Evolutionary conservation across 805 yeast genomes (phyloP), one percentile per base, ranked within the genome.

Genomic region (Candida methanosorbosa): DNA sequence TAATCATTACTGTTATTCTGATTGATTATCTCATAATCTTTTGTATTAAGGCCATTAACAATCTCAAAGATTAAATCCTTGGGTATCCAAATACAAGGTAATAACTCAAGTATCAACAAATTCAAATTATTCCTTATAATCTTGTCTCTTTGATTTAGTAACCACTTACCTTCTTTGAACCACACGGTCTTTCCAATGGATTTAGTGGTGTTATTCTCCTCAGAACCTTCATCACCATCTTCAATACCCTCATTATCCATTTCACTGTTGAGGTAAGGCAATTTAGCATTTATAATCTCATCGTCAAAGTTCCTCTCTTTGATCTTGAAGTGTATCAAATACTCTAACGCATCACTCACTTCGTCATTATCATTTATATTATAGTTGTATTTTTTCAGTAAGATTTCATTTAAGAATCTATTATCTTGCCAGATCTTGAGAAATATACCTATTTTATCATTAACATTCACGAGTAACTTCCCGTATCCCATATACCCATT

Each of bases 51-150:
- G n/a, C n/a, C n/a, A n/a, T n/a, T n/a, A n/a, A n/a, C n/a, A 21
- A 21, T 21, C 23, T 21, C 23, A 11, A 21, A 21, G 16, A 54
- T 30, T 16, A 52, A 24, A 38, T 54, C 61, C 27, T 52, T 45
- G 0, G 62, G 61, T 4, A 58, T 41, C 62, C 62, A 58, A 12
- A 58, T 41, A 17, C 43, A 47, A 2, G 62, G 61, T 33, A 52
- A 43, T 9, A 54, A 18, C 32, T 58, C 63, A 15, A 57, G 34
- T 12, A 46, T 52, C 16, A 56, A 37, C 11, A 48, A 29, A 21
- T 42, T 40, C 26, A 50, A 40, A 25, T 44, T 42, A 4, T 43
- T 42, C 20, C 38, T 39, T 11, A 50, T 38, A 9, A 36, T 15
- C 14, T 16, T 18, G 29, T 49, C 50, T 18, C 38, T 40, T 12